phyloP scores from a whole-genome alignment of 2,329 filamentous ascomycete species.

The Thermochaetoides dissita region DNA sequence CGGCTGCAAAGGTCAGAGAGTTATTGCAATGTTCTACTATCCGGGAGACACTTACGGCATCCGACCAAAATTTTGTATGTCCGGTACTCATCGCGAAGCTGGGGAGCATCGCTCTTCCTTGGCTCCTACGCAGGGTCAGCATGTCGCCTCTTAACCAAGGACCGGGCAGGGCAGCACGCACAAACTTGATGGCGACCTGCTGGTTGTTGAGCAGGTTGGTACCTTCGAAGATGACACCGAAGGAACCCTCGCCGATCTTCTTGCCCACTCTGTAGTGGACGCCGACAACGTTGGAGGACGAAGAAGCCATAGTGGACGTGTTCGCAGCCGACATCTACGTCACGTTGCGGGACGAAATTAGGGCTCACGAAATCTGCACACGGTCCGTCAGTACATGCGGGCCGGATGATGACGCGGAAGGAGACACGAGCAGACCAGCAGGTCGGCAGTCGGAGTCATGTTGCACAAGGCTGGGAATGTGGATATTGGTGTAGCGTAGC shows the following conservation, averaged over 20 bases:
- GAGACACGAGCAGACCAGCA: too few relatives aligned
- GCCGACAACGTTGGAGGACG: constrained; percentile 91
- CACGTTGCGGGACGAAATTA: too few relatives aligned
- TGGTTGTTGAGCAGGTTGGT: constrained; percentile 98
- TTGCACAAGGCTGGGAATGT: too few relatives aligned
- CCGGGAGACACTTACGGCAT: constrained; percentile 88
- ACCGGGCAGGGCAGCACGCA: constrained; percentile 34
- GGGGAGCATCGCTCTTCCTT: constrained; percentile 93
- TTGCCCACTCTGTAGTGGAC: constrained; percentile 98
- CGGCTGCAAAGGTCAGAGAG: too few relatives aligned
- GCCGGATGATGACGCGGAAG: too few relatives aligned
- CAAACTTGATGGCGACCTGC: constrained; percentile 98
- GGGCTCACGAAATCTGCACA: constrained; percentile 1
- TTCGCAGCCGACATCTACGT: neutral
- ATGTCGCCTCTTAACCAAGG: constrained; percentile 5
- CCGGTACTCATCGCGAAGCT: constrained; percentile 93
- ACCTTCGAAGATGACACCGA: constrained; percentile 97
- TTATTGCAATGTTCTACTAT: too few relatives aligned
- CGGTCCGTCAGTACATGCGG: too few relatives aligned
- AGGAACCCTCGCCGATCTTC: constrained; percentile 98
- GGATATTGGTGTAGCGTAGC: too few relatives aligned
- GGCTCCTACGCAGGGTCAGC: constrained; percentile 54
- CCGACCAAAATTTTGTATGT: constrained; percentile 99
- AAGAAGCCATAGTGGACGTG: constrained; percentile 55
- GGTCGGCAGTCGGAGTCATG: too few relatives aligned